Evolutionary conservation across 352 stramenopile genomes (phyloP).

Genomic region (Globisporangium nunn): DNA sequence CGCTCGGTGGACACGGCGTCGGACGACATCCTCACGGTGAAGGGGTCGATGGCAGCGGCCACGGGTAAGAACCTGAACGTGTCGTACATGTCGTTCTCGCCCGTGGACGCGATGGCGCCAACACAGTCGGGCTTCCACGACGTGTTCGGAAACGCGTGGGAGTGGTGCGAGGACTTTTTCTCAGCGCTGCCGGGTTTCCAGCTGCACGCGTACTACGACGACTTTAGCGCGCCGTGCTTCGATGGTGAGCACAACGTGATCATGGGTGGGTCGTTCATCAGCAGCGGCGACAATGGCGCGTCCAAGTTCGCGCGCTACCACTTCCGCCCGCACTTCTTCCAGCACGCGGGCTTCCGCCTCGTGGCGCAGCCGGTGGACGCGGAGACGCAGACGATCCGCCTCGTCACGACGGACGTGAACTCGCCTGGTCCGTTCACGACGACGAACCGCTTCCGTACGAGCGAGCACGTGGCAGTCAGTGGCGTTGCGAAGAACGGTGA

Average conservation of each 20-base stretch:
- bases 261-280: slow-evolving; percentile 94
- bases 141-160: slow-evolving; percentile 94
- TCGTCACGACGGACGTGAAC: slow-evolving; percentile 69
- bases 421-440: slow-evolving; percentile 58
- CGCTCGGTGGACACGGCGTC: slow-evolving; percentile 29
- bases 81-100: slow-evolving; percentile 86
- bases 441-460: slow-evolving; percentile 53
- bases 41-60: slow-evolving; percentile 33
- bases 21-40: slow-evolving; percentile 78
- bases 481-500: background rate
- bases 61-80: slow-evolving; percentile 90
- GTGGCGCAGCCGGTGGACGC: slow-evolving; percentile 80
- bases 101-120: slow-evolving; percentile 77
- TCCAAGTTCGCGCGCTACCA: slow-evolving; percentile 95
- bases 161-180: slow-evolving; percentile 96
- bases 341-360: slow-evolving; percentile 94
- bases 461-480: slow-evolving; percentile 29
- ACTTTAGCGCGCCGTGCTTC: slow-evolving; percentile 97
- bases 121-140: slow-evolving; percentile 87
- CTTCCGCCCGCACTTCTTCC: slow-evolving; percentile 96
- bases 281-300: slow-evolving; percentile 90
- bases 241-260: slow-evolving; percentile 96
- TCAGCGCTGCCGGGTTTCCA: slow-evolving; percentile 90
- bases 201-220: slow-evolving; percentile 92
- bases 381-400: slow-evolving; percentile 35